Base-by-base conservation (phyloP, 2,329 filamentous ascomycete genomes). In the Rhexocercosporidium sp. region DNA sequence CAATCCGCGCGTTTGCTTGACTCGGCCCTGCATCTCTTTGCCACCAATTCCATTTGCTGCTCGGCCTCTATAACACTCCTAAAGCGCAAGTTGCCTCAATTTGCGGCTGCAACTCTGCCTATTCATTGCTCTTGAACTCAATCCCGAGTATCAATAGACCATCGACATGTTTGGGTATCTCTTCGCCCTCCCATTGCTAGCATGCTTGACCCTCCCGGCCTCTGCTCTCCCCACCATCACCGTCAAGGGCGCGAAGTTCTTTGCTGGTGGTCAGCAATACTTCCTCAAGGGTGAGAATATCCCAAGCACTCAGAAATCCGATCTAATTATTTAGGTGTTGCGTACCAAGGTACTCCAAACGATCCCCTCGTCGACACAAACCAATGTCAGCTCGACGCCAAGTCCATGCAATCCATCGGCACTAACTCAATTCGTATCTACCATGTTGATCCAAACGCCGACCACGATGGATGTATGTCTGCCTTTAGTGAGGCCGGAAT, bases 381-480 rank as follows among this genome's bases (percentile, higher is more conserved):
- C 60, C 93, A 97, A 82, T 96, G 93, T 82, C 79, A 84, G 72
- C 86, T 88, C 71, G 93, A 97, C 80, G 90, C 90, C 53, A 78
- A 81, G 9, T 83, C 94, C 75, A 96, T 96, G 92, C 86, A 92
- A 78, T 87, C 89, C 31, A 83, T 97, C 61, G 93, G 92, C 68
- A 87, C 91, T 76, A 97, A 96, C 78, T 85, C 91, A 29, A 93
- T 97, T 74, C 92, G 94, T 64, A 91, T 96, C 66, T 97, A 97
- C 79, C 93, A 97, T 76, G 92, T 97, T 66, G 90, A 97, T 74
- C 82, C 91, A 1, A 78, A 80, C 2, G 86, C 81, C 25, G 82
- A 95, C 76, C 94, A 97, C 78, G 84, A 87, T 65, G 89, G 84
- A 22, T 97, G 93, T 81, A 96, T 97, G 92, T 84, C 83, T 62